Base-by-base conservation (phyloP, 2,329 filamentous ascomycete genomes). In the Colletotrichum kahawae region DNA sequence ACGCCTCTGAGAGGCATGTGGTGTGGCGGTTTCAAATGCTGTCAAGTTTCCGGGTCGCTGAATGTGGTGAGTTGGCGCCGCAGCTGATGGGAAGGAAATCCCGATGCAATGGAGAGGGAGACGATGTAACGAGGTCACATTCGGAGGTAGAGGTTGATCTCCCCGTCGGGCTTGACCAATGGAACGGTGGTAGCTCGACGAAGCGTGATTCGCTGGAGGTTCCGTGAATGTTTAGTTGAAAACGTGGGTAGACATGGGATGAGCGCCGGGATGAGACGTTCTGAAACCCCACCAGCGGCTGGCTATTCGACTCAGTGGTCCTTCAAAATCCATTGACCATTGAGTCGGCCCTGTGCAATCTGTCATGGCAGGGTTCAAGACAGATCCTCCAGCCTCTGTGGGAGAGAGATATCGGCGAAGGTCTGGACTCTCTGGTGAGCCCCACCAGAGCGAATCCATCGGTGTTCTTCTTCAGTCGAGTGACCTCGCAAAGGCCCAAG, bases 211-310 rank as follows among this genome's bases (percentile, higher is more conserved):
- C 31, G 70, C 70, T 33, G 66, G 70, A 62, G 33, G 21, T 21
- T 14, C 70, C 57, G 38, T 57, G 65, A 51, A 18, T 38, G 62
- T 38, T 48, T 64, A 70, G 16, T 29, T 34, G 33, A 18, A 57
- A 57, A 65, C 59, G 48, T 56, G 67, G 67, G 66, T 36, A 24
- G 56, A 38, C 70, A 72, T 21, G 70, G 70, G 70, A 69, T 72
- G 65, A 21, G 43, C 65, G 31, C 70, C 54, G n/a, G 64, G 64
- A 60, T 62, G 56, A 62, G 38, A 54, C 71, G 27, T 63, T 69
- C 67, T 48, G 34, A 74, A 63, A 70, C 66, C 48, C 43, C 70
- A 69, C 67, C 67, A 34, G 65, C 57, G 66, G 66, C 34, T 33
- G 66, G 18, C 57, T 18, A 31, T 51, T 24, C 56, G 65, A 69